Evolutionary conservation across 257 asterid species (phyloP).

Genomic region (Ilex asprella): DNA sequence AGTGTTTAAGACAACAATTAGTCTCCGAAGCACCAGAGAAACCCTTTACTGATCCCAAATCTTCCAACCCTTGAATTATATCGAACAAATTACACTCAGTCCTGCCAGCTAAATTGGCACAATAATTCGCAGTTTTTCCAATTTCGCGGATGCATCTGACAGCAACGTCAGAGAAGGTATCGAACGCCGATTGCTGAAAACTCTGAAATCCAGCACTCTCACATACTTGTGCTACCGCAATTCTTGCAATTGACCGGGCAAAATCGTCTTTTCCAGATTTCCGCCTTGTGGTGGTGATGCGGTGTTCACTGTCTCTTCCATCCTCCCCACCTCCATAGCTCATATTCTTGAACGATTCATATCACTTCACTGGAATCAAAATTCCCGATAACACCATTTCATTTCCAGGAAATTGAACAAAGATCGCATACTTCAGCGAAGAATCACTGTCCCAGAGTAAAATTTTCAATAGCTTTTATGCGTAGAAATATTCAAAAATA

Average conservation of each 20-base stretch:
- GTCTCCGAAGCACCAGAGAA: conserved; percentile 37
- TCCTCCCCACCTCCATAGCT: conserved; percentile 66
- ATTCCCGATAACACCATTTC: conserved; percentile 8
- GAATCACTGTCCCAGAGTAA: background rate
- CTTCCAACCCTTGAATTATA: conserved; percentile 61
- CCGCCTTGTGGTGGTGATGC: background rate
- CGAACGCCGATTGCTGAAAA: conserved; percentile 68
- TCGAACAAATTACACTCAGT: conserved; percentile 58
- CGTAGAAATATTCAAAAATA: background rate
- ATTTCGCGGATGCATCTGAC: conserved; percentile 53
- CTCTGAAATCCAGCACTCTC: conserved; percentile 74
- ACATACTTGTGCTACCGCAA: conserved; percentile 35
- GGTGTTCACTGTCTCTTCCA: conserved; percentile 32
- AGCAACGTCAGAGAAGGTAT: conserved; percentile 59
- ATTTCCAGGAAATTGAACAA: background rate
- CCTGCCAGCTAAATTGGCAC: conserved; percentile 60
- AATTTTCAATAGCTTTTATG: background rate
- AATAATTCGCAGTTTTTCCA: conserved; percentile 35
- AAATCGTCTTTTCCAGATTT: conserved; percentile 25
- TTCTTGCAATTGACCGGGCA: conserved; percentile 23
- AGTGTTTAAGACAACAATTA: conserved; percentile 41
- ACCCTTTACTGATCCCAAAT: conserved; percentile 41
- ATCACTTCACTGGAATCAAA: conserved; percentile 26
- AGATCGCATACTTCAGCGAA: background rate
- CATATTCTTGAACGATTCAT: conserved; percentile 55